Conservation (phyloP, 192 early-diverging fungal species). For the Oehlia diaphana region DNA sequence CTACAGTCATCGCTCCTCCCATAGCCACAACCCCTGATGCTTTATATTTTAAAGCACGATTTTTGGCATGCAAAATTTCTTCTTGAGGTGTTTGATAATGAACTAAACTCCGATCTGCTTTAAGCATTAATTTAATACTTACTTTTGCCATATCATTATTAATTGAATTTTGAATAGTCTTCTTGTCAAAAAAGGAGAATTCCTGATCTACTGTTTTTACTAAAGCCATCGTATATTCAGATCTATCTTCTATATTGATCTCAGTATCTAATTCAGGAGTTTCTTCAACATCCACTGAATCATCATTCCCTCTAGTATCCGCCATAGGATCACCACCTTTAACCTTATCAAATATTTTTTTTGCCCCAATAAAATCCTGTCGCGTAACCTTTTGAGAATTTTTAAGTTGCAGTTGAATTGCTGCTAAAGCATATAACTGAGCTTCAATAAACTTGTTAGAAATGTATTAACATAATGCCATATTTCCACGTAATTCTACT, state of each 20-base stretch:
- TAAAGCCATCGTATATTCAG: not conserved
- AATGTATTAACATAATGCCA: constrained; percentile 15
- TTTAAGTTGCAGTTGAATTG: not conserved
- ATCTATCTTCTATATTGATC: too few relatives aligned
- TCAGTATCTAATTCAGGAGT: too few relatives aligned
- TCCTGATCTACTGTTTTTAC: not conserved
- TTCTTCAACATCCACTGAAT: too few relatives aligned
- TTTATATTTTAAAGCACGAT: not conserved
- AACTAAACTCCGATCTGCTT: not conserved
- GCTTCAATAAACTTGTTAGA: not conserved
- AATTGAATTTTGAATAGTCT: not conserved
- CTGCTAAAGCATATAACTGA: constrained; percentile 11
- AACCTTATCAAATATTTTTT: constrained; percentile 9
- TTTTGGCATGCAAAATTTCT: not conserved
- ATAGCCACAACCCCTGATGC: not conserved
- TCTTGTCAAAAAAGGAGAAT: not conserved
- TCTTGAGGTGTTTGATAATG: not conserved
- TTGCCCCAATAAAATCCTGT: not conserved
- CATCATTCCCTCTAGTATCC: too few relatives aligned
- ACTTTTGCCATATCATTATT: not conserved
- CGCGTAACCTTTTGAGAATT: not conserved
- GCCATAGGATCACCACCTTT: not conserved
- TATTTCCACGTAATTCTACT: not conserved
- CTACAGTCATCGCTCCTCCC: not conserved
- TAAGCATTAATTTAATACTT: not conserved